Base-by-base conservation (phyloP, 495 filamentous ascomycete genomes). In the Jackrogersella minutella region DNA sequence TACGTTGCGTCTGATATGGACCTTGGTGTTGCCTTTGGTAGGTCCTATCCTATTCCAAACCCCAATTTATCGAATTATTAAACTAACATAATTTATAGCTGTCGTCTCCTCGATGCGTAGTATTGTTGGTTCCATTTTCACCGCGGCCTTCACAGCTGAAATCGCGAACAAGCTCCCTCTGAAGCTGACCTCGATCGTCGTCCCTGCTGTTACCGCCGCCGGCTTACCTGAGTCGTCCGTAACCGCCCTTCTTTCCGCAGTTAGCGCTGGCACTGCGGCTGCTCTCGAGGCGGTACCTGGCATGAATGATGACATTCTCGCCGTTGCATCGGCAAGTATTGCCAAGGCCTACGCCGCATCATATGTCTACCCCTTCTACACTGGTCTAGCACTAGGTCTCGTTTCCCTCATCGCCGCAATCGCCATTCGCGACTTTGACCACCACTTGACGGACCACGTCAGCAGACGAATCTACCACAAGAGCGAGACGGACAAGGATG, bases 11-110 rank as follows among this genome's bases (percentile, higher is more conserved):
- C 58, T 24, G 58, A 62, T 53, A 43, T 53, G 58, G 80, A 81
- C 51, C 80, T 83, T 57, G 79, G 80, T 37, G 70, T 79, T 5
- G 79, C 79, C 14, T 76, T 74, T 44, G 76, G 79, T 62, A 62
- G 24, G 46, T 43, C 34, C 37, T 19, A 73, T 77, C 53, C 65
- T 80, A 13, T 43, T 16, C 14, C 31, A 9, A 13, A 2, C 31
- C 31, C 69, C 73, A 40, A 62, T 50, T 31, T 56, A 43, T 7
- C 4, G 7, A 36, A 21, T 8, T 2, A 16, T 19, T 19, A 24
- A 16, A 28, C 56, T 59, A 59, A 59, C 43, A 59, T 8, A 8
- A 26, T 75, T 34, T 1, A n/a, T 70, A 47, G 79, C 78, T n/a
- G 77, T 80, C 40, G 69, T 80, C 13, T 55, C 64, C 34, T 46